A percentile compares a stretch with the other conserved stretches of the same genome.
These are phyloP conservation scores for Fusarium sp. DNA, from an alignment of 2,329 filamentous ascomycete genomes.

Conservation along the genomic window DNA sequence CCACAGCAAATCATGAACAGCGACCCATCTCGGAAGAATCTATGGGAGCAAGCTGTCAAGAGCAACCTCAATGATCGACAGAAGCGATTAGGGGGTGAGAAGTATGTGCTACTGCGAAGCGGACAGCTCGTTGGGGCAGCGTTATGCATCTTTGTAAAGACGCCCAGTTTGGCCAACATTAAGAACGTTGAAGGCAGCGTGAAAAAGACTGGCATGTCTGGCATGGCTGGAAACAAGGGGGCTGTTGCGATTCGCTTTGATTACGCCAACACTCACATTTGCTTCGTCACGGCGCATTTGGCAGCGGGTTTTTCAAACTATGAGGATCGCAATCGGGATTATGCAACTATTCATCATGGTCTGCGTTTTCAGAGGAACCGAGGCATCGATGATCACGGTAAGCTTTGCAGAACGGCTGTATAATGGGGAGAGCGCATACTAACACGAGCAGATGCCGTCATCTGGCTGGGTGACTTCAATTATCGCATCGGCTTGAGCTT, in stretches of 20 bases:
- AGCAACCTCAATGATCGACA: slow-evolving; percentile 80
- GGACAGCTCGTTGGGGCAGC: slow-evolving; percentile 96
- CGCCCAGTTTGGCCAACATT: slow-evolving; percentile 80
- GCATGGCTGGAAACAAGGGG: slow-evolving; percentile 98
- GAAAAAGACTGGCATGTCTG: slow-evolving; percentile 94
- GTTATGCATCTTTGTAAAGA: slow-evolving; percentile 89
- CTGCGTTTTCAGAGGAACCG: slow-evolving; percentile 91
- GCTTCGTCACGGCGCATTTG: slow-evolving; percentile 95
- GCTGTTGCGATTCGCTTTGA: slow-evolving; percentile 97
- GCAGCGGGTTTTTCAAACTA: slow-evolving; percentile 97
- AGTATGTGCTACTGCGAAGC: slow-evolving; percentile 89
- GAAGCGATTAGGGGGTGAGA: slow-evolving; percentile 72
- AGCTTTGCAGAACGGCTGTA: slow-evolving; percentile 7
- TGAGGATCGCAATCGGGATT: slow-evolving; percentile 94
- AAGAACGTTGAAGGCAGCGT: slow-evolving; percentile 97
- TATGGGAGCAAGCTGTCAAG: slow-evolving; percentile 88
- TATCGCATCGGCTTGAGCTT: slow-evolving; percentile 91
- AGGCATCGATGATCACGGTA: slow-evolving; percentile 90
- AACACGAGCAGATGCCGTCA: slow-evolving; percentile 70
- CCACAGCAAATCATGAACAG: slow-evolving; percentile 99
- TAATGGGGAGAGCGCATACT: slow-evolving; percentile 34
- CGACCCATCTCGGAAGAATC: slow-evolving; percentile 84
- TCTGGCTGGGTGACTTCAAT: slow-evolving; percentile 99
- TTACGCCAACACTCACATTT: slow-evolving; percentile 91
- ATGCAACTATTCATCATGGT: slow-evolving; percentile 87